Evolutionary conservation across 2,329 filamentous ascomycete genomes (phyloP), one percentile per base, ranked within the genome.

Genomic region (Apiospora hydei): DNA sequence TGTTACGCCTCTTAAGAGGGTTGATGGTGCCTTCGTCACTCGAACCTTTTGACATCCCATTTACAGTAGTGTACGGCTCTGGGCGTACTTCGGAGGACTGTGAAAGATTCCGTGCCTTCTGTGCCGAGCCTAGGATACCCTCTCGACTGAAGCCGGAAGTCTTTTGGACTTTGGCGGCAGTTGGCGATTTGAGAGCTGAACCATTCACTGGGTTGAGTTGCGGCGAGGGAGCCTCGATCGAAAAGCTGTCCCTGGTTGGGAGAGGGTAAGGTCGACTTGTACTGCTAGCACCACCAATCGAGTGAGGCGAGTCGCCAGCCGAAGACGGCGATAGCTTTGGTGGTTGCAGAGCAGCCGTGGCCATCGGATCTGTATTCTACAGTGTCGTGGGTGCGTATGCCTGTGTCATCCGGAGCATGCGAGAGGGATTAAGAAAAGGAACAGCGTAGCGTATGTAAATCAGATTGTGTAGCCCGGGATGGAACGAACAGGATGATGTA

Each of bases 1-100:
- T 90, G 77, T 89, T 90, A 76, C 89, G 87, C 77, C 89, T 85
- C 81, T 91, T 91, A 43, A 90, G 82, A 51, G 89, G 88, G 38
- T 86, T 81, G 41, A 76, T 69, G 43, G 46, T 84, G 71, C 86
- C 85, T 77, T 91, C 88, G 75, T 90, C 87, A 77, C 84, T 85
- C 64, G 80, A 80, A 64, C 78, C 79, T 76, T 86, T 88, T 76
- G 86, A 83, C 73, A 84, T 81, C 49, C 84, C 85, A 77, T 85
- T 86, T 26, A 69, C 16, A 74, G 80, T 78, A 66, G 82, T 75
- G 38, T 64, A 64, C 70, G 80, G 79, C 16, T 87, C 86, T 64
- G 80, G 78, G 47, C 82, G 82, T 71, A 85, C 83, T 18, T 88
- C 88, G 46, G 86, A 87, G 2, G 87, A 85, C 77, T 89, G 88